Conservation (phyloP, 345 rosid genomes). For the Arabidopsis arenosa region DNA sequence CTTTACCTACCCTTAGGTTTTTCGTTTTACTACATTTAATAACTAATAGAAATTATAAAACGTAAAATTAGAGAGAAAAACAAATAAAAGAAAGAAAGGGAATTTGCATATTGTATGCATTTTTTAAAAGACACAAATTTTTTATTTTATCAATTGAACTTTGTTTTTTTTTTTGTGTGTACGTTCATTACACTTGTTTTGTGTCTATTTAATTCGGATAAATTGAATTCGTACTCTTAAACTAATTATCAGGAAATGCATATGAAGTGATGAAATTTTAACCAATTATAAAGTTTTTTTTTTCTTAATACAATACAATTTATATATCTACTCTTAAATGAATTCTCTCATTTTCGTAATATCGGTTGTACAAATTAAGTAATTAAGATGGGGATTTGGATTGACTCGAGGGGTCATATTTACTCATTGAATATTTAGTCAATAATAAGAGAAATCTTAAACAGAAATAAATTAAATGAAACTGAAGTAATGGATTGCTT, state of each 20-base stretch:
- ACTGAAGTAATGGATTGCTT: not conserved
- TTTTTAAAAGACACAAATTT: not conserved
- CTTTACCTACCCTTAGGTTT: constrained; percentile 51
- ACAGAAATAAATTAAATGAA: not conserved
- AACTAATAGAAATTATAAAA: not conserved
- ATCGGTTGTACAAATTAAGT: constrained; percentile 9
- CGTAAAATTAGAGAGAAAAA: constrained; percentile 6
- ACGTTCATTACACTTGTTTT: constrained; percentile 3
- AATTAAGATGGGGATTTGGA: constrained; percentile 46
- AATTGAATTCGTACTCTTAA: not conserved
- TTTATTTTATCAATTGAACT: constrained; percentile 7
- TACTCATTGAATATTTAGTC: constrained; percentile 26
- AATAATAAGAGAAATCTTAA: not conserved
- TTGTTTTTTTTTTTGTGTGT: not conserved
- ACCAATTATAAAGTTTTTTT: constrained; percentile 24
- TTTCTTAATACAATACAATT: constrained; percentile 8
- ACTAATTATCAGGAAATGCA: not conserved
- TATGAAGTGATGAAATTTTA: not conserved
- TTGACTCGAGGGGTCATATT: constrained; percentile 66
- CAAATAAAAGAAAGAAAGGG: constrained; percentile 22
- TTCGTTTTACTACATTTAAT: constrained; percentile 6
- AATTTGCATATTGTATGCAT: constrained; percentile 1
- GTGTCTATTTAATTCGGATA: not conserved
- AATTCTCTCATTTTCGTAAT: constrained; percentile 37
- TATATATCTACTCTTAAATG: constrained; percentile 35